These are phyloP conservation scores for Polygonum aviculare DNA, from an alignment of 148 eudicot genomes.

Conservation along the genomic window DNA sequence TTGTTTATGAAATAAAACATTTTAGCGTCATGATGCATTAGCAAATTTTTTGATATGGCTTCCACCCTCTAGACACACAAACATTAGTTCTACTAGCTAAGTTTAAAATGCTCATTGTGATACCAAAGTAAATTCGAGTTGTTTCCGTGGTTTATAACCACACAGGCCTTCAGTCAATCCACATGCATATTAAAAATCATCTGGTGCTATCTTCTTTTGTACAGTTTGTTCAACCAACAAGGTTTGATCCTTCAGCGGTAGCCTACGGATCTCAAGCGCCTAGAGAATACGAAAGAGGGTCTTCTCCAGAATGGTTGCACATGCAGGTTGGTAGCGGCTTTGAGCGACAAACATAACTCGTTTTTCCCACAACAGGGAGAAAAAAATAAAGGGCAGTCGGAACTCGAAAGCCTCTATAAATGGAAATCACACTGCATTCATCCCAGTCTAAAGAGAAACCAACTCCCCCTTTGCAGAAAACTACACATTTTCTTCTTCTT, in stretches of 20 bases:
- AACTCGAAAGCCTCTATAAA: neutral
- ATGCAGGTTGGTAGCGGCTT: constrained; percentile 89
- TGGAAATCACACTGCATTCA: neutral
- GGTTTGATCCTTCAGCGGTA: constrained; percentile 43
- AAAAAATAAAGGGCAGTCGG: neutral
- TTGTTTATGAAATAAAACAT: neutral
- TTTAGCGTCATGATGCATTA: too few relatives aligned
- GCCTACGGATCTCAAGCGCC: constrained; percentile 53
- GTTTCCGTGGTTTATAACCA: too few relatives aligned
- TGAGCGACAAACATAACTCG: constrained; percentile 43
- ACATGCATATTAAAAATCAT: neutral
- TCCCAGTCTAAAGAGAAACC: neutral
- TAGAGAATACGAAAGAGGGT: constrained; percentile 42
- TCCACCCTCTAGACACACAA: too few relatives aligned
- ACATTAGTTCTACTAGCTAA: too few relatives aligned
- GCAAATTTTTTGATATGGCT: too few relatives aligned
- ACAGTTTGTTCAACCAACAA: constrained; percentile 58
- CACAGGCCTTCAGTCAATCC: neutral
- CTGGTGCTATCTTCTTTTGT: neutral
- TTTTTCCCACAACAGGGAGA: neutral
- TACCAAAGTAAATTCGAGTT: too few relatives aligned
- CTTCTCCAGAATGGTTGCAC: constrained; percentile 87
- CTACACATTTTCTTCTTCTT: neutral
- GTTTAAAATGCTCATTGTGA: too few relatives aligned
- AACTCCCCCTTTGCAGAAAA: neutral